Evolutionary conservation across 345 rosid species (phyloP).

Genomic region (Dipteronia dyeriana): DNA sequence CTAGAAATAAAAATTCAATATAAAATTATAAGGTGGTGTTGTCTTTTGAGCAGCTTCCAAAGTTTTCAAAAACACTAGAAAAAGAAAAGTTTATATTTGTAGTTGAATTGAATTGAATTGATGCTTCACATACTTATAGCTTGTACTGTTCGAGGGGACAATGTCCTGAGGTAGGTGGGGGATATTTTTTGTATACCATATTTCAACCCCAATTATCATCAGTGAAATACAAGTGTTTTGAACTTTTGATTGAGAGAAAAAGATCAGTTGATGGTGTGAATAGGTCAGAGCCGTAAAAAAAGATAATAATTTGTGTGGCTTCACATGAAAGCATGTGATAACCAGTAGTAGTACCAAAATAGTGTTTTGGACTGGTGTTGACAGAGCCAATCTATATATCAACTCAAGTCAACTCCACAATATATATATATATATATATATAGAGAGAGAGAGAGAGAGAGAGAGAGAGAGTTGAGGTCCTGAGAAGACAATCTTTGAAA

Average conservation of each 20-base stretch:
- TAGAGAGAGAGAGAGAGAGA: too few species aligned
- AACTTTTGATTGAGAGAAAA: neutral
- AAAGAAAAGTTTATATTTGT: constrained; percentile 3
- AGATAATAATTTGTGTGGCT: constrained; percentile 5
- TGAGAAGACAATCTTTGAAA: too few species aligned
- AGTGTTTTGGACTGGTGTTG: constrained; percentile 59
- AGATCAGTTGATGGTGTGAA: constrained; percentile 7
- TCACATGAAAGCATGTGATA: constrained; percentile 80
- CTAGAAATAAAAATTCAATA: neutral
- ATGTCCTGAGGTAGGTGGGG: neutral
- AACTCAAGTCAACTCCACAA: constrained; percentile 43
- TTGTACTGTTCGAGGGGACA: neutral
- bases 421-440: too few species aligned
- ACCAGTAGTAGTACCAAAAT: constrained; percentile 39
- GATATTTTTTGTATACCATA: neutral
- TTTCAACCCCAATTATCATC: neutral
- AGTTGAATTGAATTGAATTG: too few species aligned
- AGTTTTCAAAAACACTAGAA: constrained; percentile 10
- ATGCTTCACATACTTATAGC: neutral
- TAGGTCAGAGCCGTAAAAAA: constrained; percentile 28
- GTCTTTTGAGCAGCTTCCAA: constrained; percentile 18
- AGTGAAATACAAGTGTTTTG: neutral
- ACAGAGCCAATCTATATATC: constrained; percentile 29
- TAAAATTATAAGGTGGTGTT: neutral
- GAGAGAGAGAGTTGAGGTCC: too few species aligned